Evolutionary conservation across 441 rosid species (phyloP).

Genomic region (Pelargonium exstipulatum): DNA sequence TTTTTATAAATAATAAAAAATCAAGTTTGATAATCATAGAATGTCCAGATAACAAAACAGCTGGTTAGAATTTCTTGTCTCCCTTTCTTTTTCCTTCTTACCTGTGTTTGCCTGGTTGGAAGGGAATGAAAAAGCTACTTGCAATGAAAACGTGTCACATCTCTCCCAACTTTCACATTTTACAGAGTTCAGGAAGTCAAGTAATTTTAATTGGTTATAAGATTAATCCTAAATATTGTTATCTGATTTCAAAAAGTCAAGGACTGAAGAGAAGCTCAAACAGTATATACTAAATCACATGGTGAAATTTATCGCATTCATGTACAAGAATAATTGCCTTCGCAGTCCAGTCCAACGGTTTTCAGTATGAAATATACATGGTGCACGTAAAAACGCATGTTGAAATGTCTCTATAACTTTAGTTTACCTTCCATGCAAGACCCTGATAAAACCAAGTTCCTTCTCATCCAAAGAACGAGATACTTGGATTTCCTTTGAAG

Average conservation of each 20-base stretch:
- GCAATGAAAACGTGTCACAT: not conserved
- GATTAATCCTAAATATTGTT: not conserved
- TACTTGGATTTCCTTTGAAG: constrained; percentile 29
- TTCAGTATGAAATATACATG: not conserved
- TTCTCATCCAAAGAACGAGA: constrained; percentile 29
- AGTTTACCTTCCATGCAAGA: constrained; percentile 72
- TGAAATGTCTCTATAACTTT: constrained; percentile 8
- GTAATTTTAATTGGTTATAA: not conserved
- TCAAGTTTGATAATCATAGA: not conserved
- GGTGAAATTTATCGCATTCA: too few relatives aligned
- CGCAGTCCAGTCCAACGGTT: not conserved
- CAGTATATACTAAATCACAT: not conserved
- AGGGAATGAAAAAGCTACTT: not conserved
- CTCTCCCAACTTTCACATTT: not conserved
- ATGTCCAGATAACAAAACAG: not conserved
- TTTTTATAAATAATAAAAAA: not conserved
- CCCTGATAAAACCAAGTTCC: constrained; percentile 53
- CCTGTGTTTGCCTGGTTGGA: not conserved
- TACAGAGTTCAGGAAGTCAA: not conserved
- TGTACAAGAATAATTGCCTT: constrained; percentile 3
- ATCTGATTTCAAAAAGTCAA: not conserved
- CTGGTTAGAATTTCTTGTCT: not conserved
- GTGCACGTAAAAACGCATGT: not conserved
- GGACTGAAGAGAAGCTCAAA: not conserved
- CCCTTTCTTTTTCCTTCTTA: too few relatives aligned